phyloP scores from a whole-genome alignment of 2,329 filamentous ascomycete species.

The Epichloe scottii region DNA sequence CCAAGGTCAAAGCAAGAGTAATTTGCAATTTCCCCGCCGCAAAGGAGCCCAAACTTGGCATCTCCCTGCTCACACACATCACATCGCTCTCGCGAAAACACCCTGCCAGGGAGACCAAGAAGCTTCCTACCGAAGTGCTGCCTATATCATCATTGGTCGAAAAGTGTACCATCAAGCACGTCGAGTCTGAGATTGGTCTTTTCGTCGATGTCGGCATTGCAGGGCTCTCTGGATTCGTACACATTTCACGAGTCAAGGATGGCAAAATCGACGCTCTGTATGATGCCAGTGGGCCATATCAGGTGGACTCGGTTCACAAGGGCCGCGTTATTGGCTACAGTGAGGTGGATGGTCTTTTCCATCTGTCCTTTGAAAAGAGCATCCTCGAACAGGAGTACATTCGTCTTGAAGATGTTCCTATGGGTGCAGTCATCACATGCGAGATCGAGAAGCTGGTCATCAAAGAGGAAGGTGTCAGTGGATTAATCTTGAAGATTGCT shows the following conservation, averaged over 20 bases:
- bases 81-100: constrained; percentile 44
- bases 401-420: constrained; percentile 75
- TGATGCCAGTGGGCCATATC: constrained; percentile 63
- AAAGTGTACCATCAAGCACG: constrained; percentile 64
- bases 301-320: constrained; percentile 64
- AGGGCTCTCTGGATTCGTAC: constrained; percentile 74
- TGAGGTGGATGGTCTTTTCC: constrained; percentile 70
- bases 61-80: constrained; percentile 81
- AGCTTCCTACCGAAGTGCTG: constrained; percentile 44
- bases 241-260: constrained; percentile 87
- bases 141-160: constrained; percentile 66
- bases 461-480: constrained; percentile 63
- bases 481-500: constrained; percentile 70
- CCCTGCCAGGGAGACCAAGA: constrained; percentile 24
- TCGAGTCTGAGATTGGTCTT: constrained; percentile 68
- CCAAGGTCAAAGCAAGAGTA: constrained; percentile 74
- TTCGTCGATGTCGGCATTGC: constrained; percentile 56
- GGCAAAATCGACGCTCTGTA: constrained; percentile 77
- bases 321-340: constrained; percentile 82
- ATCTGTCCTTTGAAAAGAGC: constrained; percentile 71
- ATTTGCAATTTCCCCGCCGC: constrained; percentile 76
- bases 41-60: constrained; percentile 70
- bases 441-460: constrained; percentile 77
- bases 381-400: constrained; percentile 81
- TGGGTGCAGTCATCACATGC: constrained; percentile 71